Percentiles rank a stretch among this genome's conserved stretches.
Conservation (phyloP, 2,329 filamentous ascomycete species). For the Blastomyces emzantsi region DNA sequence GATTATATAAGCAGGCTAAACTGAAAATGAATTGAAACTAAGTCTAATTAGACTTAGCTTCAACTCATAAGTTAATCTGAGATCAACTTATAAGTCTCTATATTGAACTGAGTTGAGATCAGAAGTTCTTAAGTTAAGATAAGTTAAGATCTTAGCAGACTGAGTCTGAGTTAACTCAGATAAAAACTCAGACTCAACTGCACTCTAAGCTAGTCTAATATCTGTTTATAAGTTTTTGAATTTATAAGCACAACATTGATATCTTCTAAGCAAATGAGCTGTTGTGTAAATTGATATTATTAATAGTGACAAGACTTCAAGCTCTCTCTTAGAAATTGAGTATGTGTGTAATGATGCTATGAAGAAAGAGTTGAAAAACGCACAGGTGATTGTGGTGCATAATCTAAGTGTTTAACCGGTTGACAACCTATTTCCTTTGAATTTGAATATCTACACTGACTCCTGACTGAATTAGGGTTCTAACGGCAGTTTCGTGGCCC, state of each 20-base stretch:
- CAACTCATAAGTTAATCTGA: no score
- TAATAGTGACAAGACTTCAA: not conserved
- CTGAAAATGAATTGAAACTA: no score
- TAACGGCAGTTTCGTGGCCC: slow-evolving; percentile 1
- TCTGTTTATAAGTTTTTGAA: not conserved
- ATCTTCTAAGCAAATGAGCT: not conserved
- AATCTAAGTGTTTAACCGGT: not conserved
- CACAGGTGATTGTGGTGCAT: not conserved
- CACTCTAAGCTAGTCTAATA: no score
- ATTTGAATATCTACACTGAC: slow-evolving; percentile 4
- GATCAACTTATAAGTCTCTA: no score
- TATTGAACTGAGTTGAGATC: no score
- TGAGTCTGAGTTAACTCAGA: no score
- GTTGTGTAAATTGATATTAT: not conserved
- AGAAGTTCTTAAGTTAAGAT: no score
- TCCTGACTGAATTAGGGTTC: not conserved
- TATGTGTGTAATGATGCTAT: not conserved
- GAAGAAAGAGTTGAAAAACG: not conserved
- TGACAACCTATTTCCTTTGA: not conserved
- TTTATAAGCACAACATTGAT: not conserved
- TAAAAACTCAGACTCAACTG: no score
- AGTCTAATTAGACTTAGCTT: no score
- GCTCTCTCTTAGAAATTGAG: not conserved
- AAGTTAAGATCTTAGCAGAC: no score
- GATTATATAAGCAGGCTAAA: no score